A percentile compares a stretch with the other conserved stretches of the same genome.
Conservation (phyloP, 805 yeast genomes). For the Candida sakaeoensis region DNA sequence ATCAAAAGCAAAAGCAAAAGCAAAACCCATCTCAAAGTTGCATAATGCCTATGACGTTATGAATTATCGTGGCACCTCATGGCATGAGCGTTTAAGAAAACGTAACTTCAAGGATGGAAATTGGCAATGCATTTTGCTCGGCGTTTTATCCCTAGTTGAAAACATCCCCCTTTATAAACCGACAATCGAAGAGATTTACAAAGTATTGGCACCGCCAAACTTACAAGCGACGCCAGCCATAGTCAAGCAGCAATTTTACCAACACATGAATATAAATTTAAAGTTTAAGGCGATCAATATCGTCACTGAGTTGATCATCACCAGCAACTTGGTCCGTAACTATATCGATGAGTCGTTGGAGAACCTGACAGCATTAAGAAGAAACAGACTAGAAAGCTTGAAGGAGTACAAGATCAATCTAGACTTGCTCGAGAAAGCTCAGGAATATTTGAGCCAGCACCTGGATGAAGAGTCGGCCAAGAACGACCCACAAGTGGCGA, state of each 20-base stretch:
- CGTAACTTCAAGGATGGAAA: conserved; percentile 78
- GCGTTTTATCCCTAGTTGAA: conserved; percentile 61
- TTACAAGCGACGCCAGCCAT: conserved; percentile 46
- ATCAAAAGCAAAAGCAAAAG: too few relatives aligned
- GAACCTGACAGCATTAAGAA: conserved; percentile 54
- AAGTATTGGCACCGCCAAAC: conserved; percentile 54
- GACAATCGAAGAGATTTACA: conserved; percentile 49
- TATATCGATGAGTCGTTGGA: conserved; percentile 70
- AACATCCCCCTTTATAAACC: conserved; percentile 52
- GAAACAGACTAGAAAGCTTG: conserved; percentile 62
- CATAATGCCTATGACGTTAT: conserved; percentile 48
- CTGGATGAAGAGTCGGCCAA: conserved; percentile 38
- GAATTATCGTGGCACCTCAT: conserved; percentile 56
- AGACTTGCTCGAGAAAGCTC: conserved; percentile 46
- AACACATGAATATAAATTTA: conserved; percentile 46
- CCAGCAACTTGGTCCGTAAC: conserved; percentile 50
- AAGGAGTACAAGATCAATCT: conserved; percentile 53
- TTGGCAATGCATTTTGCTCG: conserved; percentile 78
- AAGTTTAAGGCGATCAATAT: conserved; percentile 59
- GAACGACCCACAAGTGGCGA: conserved; percentile 40
- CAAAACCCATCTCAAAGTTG: too few relatives aligned
- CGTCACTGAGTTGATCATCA: conserved; percentile 58
- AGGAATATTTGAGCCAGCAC: conserved; percentile 14
- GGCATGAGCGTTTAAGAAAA: conserved; percentile 75
- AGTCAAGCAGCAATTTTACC: conserved; percentile 53